Evolutionary conservation across 164 flowering plant species (phyloP).

Genomic region (Chimonanthus salicifolius): DNA sequence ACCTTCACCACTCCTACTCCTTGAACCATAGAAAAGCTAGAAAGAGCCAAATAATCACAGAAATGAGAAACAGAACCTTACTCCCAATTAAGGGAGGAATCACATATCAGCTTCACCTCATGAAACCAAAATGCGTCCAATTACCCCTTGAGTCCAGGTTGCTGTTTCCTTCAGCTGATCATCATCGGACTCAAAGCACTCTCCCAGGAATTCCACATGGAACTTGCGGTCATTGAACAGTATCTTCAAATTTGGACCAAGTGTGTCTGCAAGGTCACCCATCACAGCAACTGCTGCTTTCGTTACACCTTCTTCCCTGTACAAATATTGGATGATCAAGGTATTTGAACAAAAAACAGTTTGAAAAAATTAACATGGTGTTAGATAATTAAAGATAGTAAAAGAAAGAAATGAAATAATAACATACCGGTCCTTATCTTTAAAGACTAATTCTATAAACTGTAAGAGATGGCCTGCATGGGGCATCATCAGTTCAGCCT

Average conservation of each 20-base stretch:
- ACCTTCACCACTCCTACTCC: not conserved
- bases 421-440: conserved; percentile 53
- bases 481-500: conserved; percentile 67
- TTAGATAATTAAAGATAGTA: no score
- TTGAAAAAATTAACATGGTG: not conserved
- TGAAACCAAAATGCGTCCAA: conserved; percentile 53
- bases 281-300: conserved; percentile 75
- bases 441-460: conserved; percentile 54
- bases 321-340: conserved; percentile 7
- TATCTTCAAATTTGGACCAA: conserved; percentile 48
- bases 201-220: conserved; percentile 44
- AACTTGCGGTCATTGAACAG: conserved; percentile 38
- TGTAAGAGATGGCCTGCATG: conserved; percentile 67
- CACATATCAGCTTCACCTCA: conserved; percentile 21
- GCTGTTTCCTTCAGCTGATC: conserved; percentile 78
- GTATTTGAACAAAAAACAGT: no score
- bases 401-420: not conserved
- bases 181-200: conserved; percentile 69
- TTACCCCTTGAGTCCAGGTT: conserved; percentile 70
- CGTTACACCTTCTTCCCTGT: conserved; percentile 68
- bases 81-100: not conserved
- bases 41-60: not conserved
- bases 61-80: not conserved
- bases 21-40: not conserved
- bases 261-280: conserved; percentile 86